Percentiles rank a stretch among this genome's conserved stretches.
Conservation (phyloP, 257 asterid genomes). For the Lycium ferocissimum region DNA sequence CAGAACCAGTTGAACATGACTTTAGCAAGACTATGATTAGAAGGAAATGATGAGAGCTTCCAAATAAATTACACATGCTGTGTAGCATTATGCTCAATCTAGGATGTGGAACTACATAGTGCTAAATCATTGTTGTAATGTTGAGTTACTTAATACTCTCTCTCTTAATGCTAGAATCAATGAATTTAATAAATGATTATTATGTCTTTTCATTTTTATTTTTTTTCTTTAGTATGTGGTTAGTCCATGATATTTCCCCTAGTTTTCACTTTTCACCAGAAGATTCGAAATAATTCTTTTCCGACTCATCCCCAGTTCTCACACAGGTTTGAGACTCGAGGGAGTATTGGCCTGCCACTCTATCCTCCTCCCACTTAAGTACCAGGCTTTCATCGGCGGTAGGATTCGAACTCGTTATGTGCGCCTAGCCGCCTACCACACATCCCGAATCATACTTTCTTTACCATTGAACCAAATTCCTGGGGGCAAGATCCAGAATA, state of each 20-base stretch:
- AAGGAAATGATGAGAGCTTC: constrained; percentile 14
- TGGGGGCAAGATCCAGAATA: neutral
- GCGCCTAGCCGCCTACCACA: neutral
- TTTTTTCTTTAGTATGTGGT: neutral
- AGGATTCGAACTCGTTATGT: neutral
- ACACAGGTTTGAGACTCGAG: neutral
- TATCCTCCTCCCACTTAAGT: constrained; percentile 12
- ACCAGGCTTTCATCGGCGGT: neutral
- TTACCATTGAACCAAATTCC: neutral
- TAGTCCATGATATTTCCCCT: constrained; percentile 9
- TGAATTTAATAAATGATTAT: neutral
- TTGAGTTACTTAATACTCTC: neutral
- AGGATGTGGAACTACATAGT: neutral
- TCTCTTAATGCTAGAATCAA: neutral
- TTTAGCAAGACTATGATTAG: neutral
- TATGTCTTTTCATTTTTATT: neutral
- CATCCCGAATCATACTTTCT: neutral
- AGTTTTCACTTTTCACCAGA: constrained; percentile 1
- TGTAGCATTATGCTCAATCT: neutral
- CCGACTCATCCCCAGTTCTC: neutral
- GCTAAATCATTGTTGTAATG: neutral
- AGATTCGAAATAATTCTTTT: neutral
- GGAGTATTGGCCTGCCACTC: neutral
- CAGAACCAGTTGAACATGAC: constrained; percentile 5
- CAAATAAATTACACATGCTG: neutral